phyloP scores from a whole-genome alignment of 371 early-diverging fungal species.

The Mortierella sp. region DNA sequence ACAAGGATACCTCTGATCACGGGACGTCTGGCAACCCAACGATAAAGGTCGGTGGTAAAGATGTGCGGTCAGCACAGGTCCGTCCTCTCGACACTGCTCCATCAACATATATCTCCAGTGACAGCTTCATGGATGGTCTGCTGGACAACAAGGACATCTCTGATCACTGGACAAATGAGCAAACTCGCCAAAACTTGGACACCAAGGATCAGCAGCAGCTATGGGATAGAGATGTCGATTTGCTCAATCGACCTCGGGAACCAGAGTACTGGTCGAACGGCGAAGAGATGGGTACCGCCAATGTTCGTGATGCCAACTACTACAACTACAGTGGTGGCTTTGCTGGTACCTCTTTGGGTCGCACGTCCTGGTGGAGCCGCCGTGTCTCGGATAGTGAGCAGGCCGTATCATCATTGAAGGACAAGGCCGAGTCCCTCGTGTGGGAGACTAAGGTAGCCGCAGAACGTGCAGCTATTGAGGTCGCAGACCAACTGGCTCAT shows the following conservation, averaged over 20 bases:
- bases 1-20: not conserved
- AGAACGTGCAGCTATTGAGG: slow-evolving; percentile 25
- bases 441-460: slow-evolving; percentile 47
- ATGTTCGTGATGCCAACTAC: slow-evolving; percentile 37
- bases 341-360: slow-evolving; percentile 20
- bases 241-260: slow-evolving; percentile 7
- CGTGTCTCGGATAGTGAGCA: slow-evolving; percentile 13
- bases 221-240: slow-evolving; percentile 5
- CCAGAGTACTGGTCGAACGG: slow-evolving; percentile 29
- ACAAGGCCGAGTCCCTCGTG: slow-evolving; percentile 32
- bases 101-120: slow-evolving; percentile 10
- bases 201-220: no score
- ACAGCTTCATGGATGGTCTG: slow-evolving; percentile 21
- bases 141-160: slow-evolving; percentile 7
- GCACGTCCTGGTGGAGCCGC: slow-evolving; percentile 42
- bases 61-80: no score
- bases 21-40: no score
- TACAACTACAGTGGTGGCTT: slow-evolving; percentile 42
- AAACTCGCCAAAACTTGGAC: no score
- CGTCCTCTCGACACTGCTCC: not conserved
- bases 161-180: not conserved
- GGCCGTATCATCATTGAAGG: slow-evolving; percentile 19
- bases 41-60: no score
- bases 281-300: slow-evolving; percentile 35
- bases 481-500: slow-evolving; percentile 28